Evolutionary conservation across 139 green algal species (phyloP), one percentile per base, ranked within the genome.

Genomic region (Haematococcus lacustris): DNA sequence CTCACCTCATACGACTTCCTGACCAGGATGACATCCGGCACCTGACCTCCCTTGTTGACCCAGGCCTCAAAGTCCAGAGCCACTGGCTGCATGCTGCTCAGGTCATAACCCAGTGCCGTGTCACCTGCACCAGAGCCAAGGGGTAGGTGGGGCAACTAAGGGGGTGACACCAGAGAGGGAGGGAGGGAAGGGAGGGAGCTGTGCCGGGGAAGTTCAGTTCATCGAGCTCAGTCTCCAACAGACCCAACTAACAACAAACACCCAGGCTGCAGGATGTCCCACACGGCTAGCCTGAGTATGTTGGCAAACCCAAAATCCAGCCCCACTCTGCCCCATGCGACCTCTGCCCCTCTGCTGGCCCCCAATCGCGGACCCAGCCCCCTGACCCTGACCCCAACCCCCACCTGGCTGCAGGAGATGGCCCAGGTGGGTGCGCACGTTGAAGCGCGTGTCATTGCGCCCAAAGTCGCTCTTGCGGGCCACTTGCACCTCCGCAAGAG

Each of bases 1-100:
- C 53, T 64, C 65, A 38, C 30, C 13, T 68, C 53, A n/a, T 71
- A 79, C 41, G 33, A 68, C 68, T 75, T 75, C 59, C 67, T 57
- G 73, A 80, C 92, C 47, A 98, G 88, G 3, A 98, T 73, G 3
- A 97, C 88, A 73, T 98, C 94, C 2, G 92, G 91, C 38, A 97
- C 64, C 1, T 65, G n/a, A 1, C 83, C 74, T 32, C 89, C 90
- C 71, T 84, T 86, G 70, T 62, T 68, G 13, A 91, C 26, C 47
- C 81, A 85, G 26, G 79, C 80, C 13, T 98, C 93, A 53, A 94
- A 82, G 62, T 97, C 92, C 26, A 79, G 61, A 70, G 88, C 85
- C 25, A 88, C 86, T 28, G 92, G 66, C 81, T 97, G 93, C 82
- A 75, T n/a, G 40, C 78, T 82, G 3, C 79, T 75, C 61, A 97